Conservation (phyloP, 1,284 basidiomycete genomes). For the Laetiporus sulphureus region DNA sequence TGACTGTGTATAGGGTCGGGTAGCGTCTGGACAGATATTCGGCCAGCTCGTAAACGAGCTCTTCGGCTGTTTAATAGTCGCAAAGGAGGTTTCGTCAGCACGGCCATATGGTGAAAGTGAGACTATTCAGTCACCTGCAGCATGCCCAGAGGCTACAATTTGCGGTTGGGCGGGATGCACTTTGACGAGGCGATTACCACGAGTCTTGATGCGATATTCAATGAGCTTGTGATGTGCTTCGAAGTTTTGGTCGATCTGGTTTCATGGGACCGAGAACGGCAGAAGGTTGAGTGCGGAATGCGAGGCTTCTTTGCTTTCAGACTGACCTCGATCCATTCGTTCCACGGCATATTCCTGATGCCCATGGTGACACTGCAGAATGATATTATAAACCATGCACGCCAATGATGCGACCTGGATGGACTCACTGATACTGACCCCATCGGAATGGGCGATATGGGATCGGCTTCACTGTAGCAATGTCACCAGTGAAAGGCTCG, state of each 20-base stretch:
- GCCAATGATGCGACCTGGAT: no score
- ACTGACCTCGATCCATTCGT: conserved; percentile 59
- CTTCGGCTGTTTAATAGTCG: conserved; percentile 55
- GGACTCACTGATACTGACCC: conserved; percentile 54
- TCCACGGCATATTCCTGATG: conserved; percentile 58
- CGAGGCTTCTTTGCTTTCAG: background rate
- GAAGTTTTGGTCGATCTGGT: conserved; percentile 54
- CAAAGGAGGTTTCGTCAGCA: no score
- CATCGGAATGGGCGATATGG: conserved; percentile 59
- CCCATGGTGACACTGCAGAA: conserved; percentile 60
- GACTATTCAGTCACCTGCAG: conserved; percentile 54
- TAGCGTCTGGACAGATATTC: conserved; percentile 59
- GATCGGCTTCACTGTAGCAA: conserved; percentile 43
- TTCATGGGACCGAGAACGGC: background rate
- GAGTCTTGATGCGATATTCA: conserved; percentile 42
- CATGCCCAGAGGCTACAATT: conserved; percentile 40
- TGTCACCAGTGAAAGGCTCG: conserved; percentile 31
- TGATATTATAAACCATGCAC: background rate
- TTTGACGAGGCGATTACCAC: conserved; percentile 40
- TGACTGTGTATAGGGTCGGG: conserved; percentile 48
- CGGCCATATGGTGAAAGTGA: no score
- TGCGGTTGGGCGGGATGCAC: conserved; percentile 33
- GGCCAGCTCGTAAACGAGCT: conserved; percentile 58
- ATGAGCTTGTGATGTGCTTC: conserved; percentile 47
- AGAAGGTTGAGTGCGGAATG: conserved; percentile 2